Base-by-base conservation (phyloP, 495 filamentous ascomycete species). In the Neurospora pannonica region DNA sequence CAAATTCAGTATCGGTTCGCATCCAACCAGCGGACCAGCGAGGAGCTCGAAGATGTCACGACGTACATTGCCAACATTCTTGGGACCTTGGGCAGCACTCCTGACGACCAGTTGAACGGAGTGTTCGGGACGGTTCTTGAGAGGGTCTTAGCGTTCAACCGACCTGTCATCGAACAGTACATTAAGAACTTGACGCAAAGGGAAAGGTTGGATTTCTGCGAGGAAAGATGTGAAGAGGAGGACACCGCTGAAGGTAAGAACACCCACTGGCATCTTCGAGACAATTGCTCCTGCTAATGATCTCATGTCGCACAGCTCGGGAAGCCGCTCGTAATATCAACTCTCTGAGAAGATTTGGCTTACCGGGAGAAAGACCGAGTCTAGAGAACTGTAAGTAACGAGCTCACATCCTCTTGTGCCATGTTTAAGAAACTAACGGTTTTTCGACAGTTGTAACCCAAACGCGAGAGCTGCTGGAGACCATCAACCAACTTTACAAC, bases 1-100 rank as follows among this genome's bases (percentile, higher is more conserved):
- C 54, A 11, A 1, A 71, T 78, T n/a, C 70, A 80, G 36, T 81
- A 80, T 72, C 71, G 76, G 10, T 77, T 81, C 28, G 73, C 76
- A 2, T 79, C 75, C 7, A 81, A 81, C 42, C 31, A 71, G 2
- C 74, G 76, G n/a, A 71, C 43, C 7, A 17, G 3, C 3, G n/a
- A 24, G 3, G 71, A 70, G 8, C 37, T 76, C 4, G 40, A 43
- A 0, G 38, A 67, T 0, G 70, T 54, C 21, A 40, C 11, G 13
- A 10, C 0, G 1, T 78, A 77, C 15, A 13, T 79, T 1, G 42
- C 8, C 0, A 21, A 24, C 24, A 75, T 78, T 4, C 71, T 78
- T 6, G 19, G 36, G 6, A 42, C 31, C n/a, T 42, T 79, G 15
- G 74, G 67, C 17, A 13, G 0, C 0, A 34, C 54, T 15, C 54